Evolutionary conservation across 1,284 basidiomycete species (phyloP).

Genomic region (Ceratobasidium sp.): DNA sequence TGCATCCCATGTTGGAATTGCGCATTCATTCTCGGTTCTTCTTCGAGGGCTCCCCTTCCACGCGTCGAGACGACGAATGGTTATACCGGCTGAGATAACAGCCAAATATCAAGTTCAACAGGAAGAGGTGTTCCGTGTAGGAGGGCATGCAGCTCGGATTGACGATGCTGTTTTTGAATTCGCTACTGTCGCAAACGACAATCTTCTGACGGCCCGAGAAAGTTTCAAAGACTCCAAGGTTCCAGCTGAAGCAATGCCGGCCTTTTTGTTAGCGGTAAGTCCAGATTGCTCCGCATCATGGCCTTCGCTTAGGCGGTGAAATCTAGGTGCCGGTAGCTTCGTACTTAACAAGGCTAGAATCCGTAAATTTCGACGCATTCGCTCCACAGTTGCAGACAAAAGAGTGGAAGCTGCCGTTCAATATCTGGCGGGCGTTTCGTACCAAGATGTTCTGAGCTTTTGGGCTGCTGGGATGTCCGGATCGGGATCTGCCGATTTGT

Average conservation of each 20-base stretch:
- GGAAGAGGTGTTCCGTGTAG: constrained; percentile 83
- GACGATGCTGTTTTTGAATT: constrained; percentile 83
- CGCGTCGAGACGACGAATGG: constrained; percentile 72
- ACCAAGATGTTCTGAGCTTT: constrained; percentile 18
- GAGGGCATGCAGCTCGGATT: constrained; percentile 61
- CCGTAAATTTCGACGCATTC: constrained; percentile 84
- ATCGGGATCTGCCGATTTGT: constrained; percentile 10
- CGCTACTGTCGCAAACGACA: constrained; percentile 89
- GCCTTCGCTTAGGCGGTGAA: constrained; percentile 28
- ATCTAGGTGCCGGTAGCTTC: constrained; percentile 74
- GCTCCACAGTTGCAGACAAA: constrained; percentile 69
- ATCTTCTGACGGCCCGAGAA: constrained; percentile 82
- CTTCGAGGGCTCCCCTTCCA: constrained; percentile 81
- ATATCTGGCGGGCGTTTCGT: constrained; percentile 70
- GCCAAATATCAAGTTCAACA: constrained; percentile 81
- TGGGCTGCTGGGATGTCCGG: not conserved
- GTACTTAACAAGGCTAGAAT: constrained; percentile 78
- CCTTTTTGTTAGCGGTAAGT: constrained; percentile 81
- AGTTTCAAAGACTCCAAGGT: constrained; percentile 68
- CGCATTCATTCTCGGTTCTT: constrained; percentile 74
- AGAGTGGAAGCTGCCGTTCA: constrained; percentile 88
- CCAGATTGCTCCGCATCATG: constrained; percentile 37
- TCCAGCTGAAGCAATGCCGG: constrained; percentile 64
- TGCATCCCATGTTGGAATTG: constrained; percentile 77
- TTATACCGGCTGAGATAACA: constrained; percentile 85